Evolutionary conservation across 2,329 filamentous ascomycete genomes (phyloP), one percentile per base, ranked within the genome.

Genomic region (Blastomyces emzantsi): DNA sequence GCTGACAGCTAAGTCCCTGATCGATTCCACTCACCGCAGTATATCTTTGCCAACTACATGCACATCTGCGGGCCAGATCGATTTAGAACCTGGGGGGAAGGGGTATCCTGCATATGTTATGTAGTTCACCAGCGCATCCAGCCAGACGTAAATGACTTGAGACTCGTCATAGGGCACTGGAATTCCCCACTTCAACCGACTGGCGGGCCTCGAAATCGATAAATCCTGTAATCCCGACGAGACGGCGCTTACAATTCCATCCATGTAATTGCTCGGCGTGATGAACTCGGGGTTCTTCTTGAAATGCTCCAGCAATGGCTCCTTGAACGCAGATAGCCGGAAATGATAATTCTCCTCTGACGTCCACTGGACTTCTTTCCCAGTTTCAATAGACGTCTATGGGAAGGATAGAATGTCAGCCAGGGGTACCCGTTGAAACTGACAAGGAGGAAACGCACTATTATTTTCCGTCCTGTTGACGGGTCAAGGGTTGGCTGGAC

Each of bases 41-140:
- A 99, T 99, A 74, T 99, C 94, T 76, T 99, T 99, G 59, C 94
- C 94, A 63, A 99, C 88, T 33, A 99, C 86, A 56, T 99, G 94
- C 22, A 94, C 83, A 74, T 99, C 87, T 9, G 91, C 90, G 4
- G 94, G 94, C 93, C 94, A 99, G 30, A 90, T 86, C 17, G 80
- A 74, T 65, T 89, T 85, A 3, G 82, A 78, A 1, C 86, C 86
- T 0, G 89, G 87, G 0, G 85, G 91, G 43, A 77, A 76, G 0
- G 91, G 91, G 72, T 95, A 97, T 17, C 93, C 92, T 1, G 91
- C 85, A 66, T 88, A 90, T 19, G 92, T 96, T 61, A 94, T 78
- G 74, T 99, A 99, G 75, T 97, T 99, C 70, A 97, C 83, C 39
- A 99, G 83, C 1, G 94, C 94, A 76, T 99, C 95, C 0, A 99